Percentiles rank a stretch among this genome's conserved stretches.
phyloP scores from a whole-genome alignment of 352 stramenopile species.

The Plasmopara viticola region DNA sequence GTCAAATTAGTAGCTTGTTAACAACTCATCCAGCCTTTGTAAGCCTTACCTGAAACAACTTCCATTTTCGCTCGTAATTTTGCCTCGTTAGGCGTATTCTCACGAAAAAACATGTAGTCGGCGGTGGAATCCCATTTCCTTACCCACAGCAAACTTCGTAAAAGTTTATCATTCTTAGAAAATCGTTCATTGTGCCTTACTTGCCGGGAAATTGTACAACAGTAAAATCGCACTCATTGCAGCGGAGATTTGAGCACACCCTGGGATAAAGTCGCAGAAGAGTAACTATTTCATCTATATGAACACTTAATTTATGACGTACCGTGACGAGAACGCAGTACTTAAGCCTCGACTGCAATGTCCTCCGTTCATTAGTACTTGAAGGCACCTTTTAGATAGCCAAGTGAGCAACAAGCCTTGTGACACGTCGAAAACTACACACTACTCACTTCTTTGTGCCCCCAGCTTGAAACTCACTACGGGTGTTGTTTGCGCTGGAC shows the following conservation, averaged over 20 bases:
- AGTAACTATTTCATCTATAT: not conserved
- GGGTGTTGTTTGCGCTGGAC: slow-evolving; percentile 10
- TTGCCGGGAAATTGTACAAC: slow-evolving; percentile 70
- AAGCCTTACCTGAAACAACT: slow-evolving; percentile 27
- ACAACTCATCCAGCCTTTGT: not conserved
- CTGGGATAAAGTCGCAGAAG: slow-evolving; percentile 8
- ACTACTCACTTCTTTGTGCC: slow-evolving; percentile 54
- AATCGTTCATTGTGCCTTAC: slow-evolving; percentile 23
- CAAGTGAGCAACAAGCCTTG: not conserved
- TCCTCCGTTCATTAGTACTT: slow-evolving; percentile 49
- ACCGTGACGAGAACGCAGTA: slow-evolving; percentile 43
- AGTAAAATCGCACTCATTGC: slow-evolving; percentile 79
- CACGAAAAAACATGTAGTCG: slow-evolving; percentile 84
- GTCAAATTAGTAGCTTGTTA: not conserved
- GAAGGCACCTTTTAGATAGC: slow-evolving; percentile 38
- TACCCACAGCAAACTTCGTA: not conserved
- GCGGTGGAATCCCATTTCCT: slow-evolving; percentile 63
- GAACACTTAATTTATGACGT: not conserved
- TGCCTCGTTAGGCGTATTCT: slow-evolving; percentile 66
- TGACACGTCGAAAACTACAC: not conserved
- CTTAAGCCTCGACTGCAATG: slow-evolving; percentile 47
- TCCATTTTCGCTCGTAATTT: slow-evolving; percentile 70
- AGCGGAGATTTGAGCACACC: slow-evolving; percentile 64
- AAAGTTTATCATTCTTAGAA: not conserved
- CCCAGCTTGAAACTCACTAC: slow-evolving; percentile 31